Evolutionary conservation across 169 alveolate species (phyloP), one percentile per base, ranked within the genome.

Genomic region (Cryptosporidium felis): DNA sequence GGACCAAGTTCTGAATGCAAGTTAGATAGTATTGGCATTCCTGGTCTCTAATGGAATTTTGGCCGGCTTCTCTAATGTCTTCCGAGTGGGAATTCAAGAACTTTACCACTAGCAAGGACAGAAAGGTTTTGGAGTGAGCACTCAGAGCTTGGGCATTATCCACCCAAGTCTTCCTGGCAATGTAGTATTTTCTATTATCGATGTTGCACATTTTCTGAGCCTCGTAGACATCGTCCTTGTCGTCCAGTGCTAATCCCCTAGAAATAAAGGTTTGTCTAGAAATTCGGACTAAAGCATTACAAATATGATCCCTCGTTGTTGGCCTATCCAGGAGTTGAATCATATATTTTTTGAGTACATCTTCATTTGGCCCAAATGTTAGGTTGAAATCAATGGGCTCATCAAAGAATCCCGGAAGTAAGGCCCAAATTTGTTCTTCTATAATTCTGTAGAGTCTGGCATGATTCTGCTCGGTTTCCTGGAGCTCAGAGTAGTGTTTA

Each of bases 341-440:
- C 66, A 74, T 36, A 47, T 74, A 74, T 34, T 41, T 16, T n/a
- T 67, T 49, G 6, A 74, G 44, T 3, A 26, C 26, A 21, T 60
- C 67, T 1, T 34, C 28, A 0, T 53, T 32, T 12, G 34, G n/a
- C 30, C 60, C 66, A 16, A 53, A 49, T 34, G 56, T 26, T 2
- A 53, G 49, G 0, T 23, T 21, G 23, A 74, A 41, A 38, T 74
- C 85, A 10, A 74, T 58, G 0, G 59, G 53, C 56, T 74, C 85
- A 56, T 74, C 85, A 10, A 74, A 74, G 23, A 53, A 74, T 10
- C 67, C 67, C n/a, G 85, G 85, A 8, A 74, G 66, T 21, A 74
- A n/a, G 41, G 85, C 60, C 85, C 85, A 74, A 16, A 74, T 40
- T 53, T 74, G 85, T 18, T 74, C 85, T 53, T 74, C 85, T 18